Evolutionary conservation across 2,329 filamentous ascomycete species (phyloP), one percentile per base, ranked within the genome.

Genomic region (Diaporthe vexans): DNA sequence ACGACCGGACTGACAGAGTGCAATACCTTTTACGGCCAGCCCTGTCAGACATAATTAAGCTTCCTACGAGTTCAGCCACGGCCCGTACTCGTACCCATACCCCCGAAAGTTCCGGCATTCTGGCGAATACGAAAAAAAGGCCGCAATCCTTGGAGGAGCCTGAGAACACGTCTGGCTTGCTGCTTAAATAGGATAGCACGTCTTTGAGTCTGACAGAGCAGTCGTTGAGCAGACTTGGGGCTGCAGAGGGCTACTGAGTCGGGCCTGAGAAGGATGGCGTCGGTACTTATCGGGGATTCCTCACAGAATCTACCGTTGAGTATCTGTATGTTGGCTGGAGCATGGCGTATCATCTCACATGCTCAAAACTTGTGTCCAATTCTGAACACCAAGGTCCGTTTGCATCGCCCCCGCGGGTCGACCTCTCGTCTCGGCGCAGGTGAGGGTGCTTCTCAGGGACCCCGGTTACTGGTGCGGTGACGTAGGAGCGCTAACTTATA

Each of bases 221-320:
- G 85, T 91, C 21, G 80, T 91, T n/a, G 85, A 86, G 58, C 84
- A 84, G 70, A 89, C 88, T 78, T 91, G 91, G 79, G 81, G 83
- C 68, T 85, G 85, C 84, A 75, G 82, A 33, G 29, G 29, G 29
- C 29, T 33, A 33, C 29, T 33, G 6, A 33, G 29, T 33, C 29
- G 29, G 29, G 29, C 29, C 29, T 6, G 29, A 33, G 29, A 33
- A 5, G 29, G 29, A 29, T 29, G 29, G 29, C 29, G 29, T 29
- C 29, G 29, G 29, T 29, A 5, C 29, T 29, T 29, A 29, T 29
- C 29, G 29, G n/a, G n/a, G n/a, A 77, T 33, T 8, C 19, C 24
- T 13, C 21, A 9, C 24, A 48, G 4, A 5, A 11, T 21, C 19
- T n/a, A 29, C 40, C 3, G 7, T 29, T 51, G 9, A 1, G 24